phyloP scores from a whole-genome alignment of 768 basidiomycete species.

The Phylloporus rhodoxanthus region DNA sequence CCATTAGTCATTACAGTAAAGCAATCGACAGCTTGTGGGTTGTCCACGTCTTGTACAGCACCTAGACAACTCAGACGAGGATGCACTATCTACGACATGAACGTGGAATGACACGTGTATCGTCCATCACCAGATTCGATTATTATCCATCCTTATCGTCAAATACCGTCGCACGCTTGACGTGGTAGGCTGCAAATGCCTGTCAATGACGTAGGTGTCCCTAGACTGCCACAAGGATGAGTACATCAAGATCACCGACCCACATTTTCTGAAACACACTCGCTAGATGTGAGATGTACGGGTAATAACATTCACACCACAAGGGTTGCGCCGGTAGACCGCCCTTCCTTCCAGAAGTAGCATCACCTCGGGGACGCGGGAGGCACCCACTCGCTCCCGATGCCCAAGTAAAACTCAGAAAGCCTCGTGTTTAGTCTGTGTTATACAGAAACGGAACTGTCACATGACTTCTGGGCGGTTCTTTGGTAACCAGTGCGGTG shows the following conservation, averaged over 20 bases:
- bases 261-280: neutral
- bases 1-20: conserved; percentile 15
- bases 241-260: neutral
- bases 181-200: neutral
- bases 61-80: neutral
- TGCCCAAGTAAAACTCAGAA: conserved; percentile 9
- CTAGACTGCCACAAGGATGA: neutral
- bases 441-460: conserved; percentile 8
- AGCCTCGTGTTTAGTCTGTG: conserved; percentile 17
- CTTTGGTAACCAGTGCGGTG: conserved; percentile 8
- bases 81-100: conserved; percentile 2
- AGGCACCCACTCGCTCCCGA: conserved; percentile 18
- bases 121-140: conserved; percentile 3
- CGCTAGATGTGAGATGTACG: neutral
- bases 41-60: conserved; percentile 6
- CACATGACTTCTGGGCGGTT: conserved; percentile 8
- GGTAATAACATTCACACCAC: conserved; percentile 7
- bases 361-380: conserved; percentile 29
- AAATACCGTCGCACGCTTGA: conserved; percentile 15
- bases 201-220: neutral
- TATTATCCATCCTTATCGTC: conserved; percentile 22
- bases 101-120: conserved; percentile 20
- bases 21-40: conserved; percentile 14
- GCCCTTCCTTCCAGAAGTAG: conserved; percentile 21
- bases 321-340: conserved; percentile 10